Conservation (phyloP, 2,329 filamentous ascomycete species). For the Metarhizium anisopliae region DNA sequence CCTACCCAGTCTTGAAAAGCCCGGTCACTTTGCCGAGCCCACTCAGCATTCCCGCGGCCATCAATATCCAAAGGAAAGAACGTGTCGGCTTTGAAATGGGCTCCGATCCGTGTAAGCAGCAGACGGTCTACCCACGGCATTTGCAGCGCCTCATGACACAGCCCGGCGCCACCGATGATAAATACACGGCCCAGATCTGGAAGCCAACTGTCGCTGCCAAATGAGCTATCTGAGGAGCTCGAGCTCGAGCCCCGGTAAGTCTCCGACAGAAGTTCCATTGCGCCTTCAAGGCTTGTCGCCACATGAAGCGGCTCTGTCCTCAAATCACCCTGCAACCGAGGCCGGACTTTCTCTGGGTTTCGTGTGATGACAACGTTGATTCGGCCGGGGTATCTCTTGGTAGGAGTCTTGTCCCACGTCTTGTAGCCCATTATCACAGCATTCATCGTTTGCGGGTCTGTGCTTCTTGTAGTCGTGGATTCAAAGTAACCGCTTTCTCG, state of each 20-base stretch:
- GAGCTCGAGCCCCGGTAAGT: background rate
- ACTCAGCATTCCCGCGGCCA: background rate
- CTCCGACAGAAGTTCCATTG: background rate
- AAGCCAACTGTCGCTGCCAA: background rate
- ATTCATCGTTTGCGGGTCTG: background rate
- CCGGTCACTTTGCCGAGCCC: background rate
- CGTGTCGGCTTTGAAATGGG: background rate
- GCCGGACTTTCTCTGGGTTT: background rate
- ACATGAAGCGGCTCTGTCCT: background rate
- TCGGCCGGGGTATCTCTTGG: background rate
- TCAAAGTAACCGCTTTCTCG: background rate
- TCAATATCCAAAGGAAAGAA: background rate
- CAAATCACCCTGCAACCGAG: background rate
- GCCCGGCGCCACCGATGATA: background rate
- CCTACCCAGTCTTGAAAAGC: background rate
- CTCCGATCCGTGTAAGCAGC: background rate
- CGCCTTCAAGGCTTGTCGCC: background rate
- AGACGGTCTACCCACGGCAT: background rate
- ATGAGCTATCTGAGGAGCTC: background rate
- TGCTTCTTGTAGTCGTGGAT: background rate
- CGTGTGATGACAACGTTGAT: background rate
- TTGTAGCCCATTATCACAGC: background rate
- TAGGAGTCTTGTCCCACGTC: background rate
- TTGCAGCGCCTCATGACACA: background rate
- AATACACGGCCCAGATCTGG: background rate